These are phyloP conservation scores for Talaromyces piceae DNA, from an alignment of 2,329 filamentous ascomycete species.

Conservation along the genomic window DNA sequence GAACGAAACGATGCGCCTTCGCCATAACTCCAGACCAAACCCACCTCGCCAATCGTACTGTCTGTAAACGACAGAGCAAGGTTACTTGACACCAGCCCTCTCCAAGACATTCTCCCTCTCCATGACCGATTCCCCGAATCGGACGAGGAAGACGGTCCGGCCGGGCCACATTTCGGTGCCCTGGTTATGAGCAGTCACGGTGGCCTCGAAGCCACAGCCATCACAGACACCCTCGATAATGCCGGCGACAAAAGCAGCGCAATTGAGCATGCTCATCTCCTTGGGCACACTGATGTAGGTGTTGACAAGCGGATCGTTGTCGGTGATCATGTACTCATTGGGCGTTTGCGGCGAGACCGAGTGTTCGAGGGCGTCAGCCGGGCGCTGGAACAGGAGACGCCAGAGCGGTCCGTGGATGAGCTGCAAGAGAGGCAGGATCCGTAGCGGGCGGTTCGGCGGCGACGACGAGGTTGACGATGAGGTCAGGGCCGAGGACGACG, in stretches of 20 bases:
- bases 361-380: conserved; percentile 89
- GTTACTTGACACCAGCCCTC: conserved; percentile 46
- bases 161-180: conserved; percentile 82
- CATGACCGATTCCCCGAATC: conserved; percentile 84
- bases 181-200: conserved; percentile 80
- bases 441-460: conserved; percentile 68
- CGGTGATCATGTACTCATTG: conserved; percentile 98
- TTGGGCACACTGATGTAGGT: conserved; percentile 86
- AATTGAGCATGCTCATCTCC: conserved; percentile 95
- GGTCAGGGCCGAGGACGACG: conserved; percentile 68
- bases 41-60: too few relatives aligned
- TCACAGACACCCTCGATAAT: conserved; percentile 95
- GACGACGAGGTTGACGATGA: conserved; percentile 65
- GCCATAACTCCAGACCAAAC: not conserved
- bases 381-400: conserved; percentile 82
- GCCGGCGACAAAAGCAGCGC: conserved; percentile 89
- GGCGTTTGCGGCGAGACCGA: conserved; percentile 71
- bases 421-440: conserved; percentile 84
- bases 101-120: conserved; percentile 81
- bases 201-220: conserved; percentile 79
- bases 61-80: too few relatives aligned
- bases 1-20: not conserved
- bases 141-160: conserved; percentile 90
- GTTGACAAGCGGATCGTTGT: conserved; percentile 96
- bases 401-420: conserved; percentile 91